Percentiles rank a stretch among this genome's conserved stretches.
phyloP scores from a whole-genome alignment of 2,329 filamentous ascomycete species.

The Colletotrichum costaricense region DNA sequence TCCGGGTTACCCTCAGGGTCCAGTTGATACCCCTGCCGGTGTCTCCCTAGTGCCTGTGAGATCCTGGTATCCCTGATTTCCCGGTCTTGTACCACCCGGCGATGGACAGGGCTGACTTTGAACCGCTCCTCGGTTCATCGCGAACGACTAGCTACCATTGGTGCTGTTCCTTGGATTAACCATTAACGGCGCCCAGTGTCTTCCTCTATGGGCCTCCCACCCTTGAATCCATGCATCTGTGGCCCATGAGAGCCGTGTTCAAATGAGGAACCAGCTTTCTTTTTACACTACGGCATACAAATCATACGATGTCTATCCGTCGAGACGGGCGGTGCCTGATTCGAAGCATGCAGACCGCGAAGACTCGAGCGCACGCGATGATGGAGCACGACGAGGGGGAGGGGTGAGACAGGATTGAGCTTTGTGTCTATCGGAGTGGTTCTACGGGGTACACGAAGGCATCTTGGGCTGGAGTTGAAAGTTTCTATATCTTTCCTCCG shows the following conservation, averaged over 20 bases:
- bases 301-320: constrained; percentile 33
- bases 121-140: constrained; percentile 22
- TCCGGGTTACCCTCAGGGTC: constrained; percentile 23
- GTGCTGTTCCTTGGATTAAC: neutral
- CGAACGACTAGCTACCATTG: constrained; percentile 15
- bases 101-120: constrained; percentile 20
- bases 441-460: neutral
- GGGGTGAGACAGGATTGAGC: neutral
- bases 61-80: neutral
- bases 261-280: constrained; percentile 27
- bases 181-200: neutral
- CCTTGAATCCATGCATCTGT: constrained; percentile 18
- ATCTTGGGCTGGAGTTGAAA: neutral
- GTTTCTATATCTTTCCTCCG: constrained; percentile 22
- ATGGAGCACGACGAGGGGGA: constrained; percentile 15
- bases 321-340: constrained; percentile 23
- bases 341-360: constrained; percentile 1
- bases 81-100: constrained; percentile 7
- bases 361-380: constrained; percentile 4
- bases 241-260: constrained; percentile 19
- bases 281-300: constrained; percentile 22
- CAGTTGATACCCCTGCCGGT: constrained; percentile 6
- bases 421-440: neutral
- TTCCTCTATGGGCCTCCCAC: constrained; percentile 10
- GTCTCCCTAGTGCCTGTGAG: neutral